Conservation (phyloP, 176 grass and related monocot species). For the Juncus inflexus region DNA sequence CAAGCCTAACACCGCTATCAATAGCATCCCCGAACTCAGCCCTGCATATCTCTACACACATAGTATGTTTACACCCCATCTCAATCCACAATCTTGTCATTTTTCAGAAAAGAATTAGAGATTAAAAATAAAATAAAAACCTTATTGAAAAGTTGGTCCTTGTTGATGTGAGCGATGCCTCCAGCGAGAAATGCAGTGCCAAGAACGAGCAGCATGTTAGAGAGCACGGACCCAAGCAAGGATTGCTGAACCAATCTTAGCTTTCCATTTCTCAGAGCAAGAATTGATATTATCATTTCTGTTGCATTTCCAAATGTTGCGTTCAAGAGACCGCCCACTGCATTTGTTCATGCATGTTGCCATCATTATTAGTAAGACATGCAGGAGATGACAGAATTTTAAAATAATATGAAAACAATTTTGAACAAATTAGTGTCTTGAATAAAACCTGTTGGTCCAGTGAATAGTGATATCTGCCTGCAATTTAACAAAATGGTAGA, state of each 20-base stretch:
- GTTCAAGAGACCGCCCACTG: conserved; percentile 61
- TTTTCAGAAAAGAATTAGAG: not conserved
- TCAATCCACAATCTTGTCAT: not conserved
- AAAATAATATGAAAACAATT: conserved; percentile 29
- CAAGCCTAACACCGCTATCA: conserved; percentile 72
- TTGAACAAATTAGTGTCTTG: conserved; percentile 10
- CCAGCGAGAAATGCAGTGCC: conserved; percentile 68
- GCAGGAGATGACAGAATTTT: not conserved
- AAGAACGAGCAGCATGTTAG: conserved; percentile 72
- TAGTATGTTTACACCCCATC: not conserved
- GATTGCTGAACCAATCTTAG: conserved; percentile 64
- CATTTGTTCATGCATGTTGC: not conserved
- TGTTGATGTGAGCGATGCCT: conserved; percentile 49
- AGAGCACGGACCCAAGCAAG: conserved; percentile 70
- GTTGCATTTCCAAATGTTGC: conserved; percentile 80
- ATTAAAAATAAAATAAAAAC: conserved; percentile 20
- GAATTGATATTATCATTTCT: conserved; percentile 76
- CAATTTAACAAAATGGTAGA: conserved; percentile 24
- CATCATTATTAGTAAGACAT: conserved; percentile 11
- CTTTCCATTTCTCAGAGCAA: conserved; percentile 50
- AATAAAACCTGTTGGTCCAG: conserved; percentile 63
- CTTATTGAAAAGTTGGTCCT: conserved; percentile 62
- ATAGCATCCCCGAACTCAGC: conserved; percentile 70
- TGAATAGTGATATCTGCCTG: conserved; percentile 67
- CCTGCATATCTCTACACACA: conserved; percentile 49